Base-by-base conservation (phyloP, 139 green algal genomes). In the Nannochloris sp. region DNA sequence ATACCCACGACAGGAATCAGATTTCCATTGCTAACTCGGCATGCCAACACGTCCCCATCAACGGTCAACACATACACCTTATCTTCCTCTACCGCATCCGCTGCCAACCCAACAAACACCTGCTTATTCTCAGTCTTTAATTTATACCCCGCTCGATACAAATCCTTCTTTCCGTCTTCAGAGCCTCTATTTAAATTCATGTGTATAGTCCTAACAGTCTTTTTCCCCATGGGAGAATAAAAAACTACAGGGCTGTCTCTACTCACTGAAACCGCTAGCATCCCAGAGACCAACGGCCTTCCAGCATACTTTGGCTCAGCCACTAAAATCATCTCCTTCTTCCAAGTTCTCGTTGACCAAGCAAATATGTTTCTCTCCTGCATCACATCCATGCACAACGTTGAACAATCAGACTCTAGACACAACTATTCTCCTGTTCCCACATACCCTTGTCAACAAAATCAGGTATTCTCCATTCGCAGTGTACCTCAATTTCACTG, bases 61-160 rank as follows among this genome's bases (percentile, higher is more conserved):
- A 53, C 55, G 48, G 62, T 57, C 62, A 75, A 44, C 15, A 71
- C 46, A 62, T 56, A 68, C 25, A 75, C 14, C 0, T 43, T 55
- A 37, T 23, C 18, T 5, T n/a, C 49, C 7, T 75, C 69, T 66
- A 46, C 11, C 1, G 62, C 62, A 37, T 75, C 60, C 19, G 48
- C 54, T 21, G 62, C 69, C 44, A 75, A 44, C 24, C 55, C 69
- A 25, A 75, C 69, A 29, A 75, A 70, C 4, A 57, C 62, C 60
- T 72, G 71, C 34, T 75, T 75, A 67, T 75, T 75, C 14, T 75
- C 69, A 18, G 56, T 72, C 44, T 75, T 75, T 6, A 75, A 60
- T 60, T 75, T 75, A 40, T 63, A 23, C 9, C 69, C 69, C 23
- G 69, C 55, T 29, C 66, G 27, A 12, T 49, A 34, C 6, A 72